These are phyloP conservation scores for Scheffersomyces segobiensis DNA, from an alignment of 1,139 yeast genomes.

Conservation along the genomic window DNA sequence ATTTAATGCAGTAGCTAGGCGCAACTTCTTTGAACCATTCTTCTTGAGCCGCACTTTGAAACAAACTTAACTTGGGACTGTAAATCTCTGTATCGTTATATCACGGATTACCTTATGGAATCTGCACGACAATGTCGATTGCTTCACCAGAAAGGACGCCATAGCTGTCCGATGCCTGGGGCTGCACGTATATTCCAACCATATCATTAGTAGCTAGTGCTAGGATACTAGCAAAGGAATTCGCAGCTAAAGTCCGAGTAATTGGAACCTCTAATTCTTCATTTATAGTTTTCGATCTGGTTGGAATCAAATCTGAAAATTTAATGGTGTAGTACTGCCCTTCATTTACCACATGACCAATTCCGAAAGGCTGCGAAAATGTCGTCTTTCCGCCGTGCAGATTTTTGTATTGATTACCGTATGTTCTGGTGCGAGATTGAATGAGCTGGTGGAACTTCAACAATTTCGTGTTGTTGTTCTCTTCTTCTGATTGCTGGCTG, in stretches of 20 bases:
- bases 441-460: background rate
- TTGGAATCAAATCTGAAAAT: constrained; percentile 21
- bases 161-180: background rate
- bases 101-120: background rate
- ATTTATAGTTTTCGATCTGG: background rate
- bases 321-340: constrained; percentile 8
- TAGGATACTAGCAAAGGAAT: constrained; percentile 39
- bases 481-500: background rate
- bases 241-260: constrained; percentile 31
- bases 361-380: background rate
- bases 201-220: constrained; percentile 32
- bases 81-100: background rate
- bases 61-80: background rate
- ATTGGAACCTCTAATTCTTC: constrained; percentile 10
- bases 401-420: background rate
- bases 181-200: constrained; percentile 2
- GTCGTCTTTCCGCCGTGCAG: background rate
- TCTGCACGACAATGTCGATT: background rate
- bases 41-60: background rate
- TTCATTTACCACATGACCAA: background rate
- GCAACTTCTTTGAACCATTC: background rate
- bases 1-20: background rate
- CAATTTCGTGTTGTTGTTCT: background rate
- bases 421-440: background rate
- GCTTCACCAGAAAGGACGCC: background rate